Base-by-base conservation (phyloP, 805 yeast species). In the Metschnikowia colocasiae region DNA sequence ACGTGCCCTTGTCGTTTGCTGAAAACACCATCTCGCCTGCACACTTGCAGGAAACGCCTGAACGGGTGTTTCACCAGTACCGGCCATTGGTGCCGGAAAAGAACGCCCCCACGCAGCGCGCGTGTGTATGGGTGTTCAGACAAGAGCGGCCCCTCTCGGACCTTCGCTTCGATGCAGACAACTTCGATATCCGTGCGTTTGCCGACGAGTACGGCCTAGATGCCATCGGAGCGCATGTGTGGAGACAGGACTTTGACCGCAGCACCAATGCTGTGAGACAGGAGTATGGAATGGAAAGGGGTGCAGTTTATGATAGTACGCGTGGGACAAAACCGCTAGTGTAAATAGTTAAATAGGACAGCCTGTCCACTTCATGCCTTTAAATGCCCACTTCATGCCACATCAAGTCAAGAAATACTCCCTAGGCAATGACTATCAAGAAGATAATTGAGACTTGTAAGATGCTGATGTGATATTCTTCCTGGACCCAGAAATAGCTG, bases 191-290 rank as follows among this genome's bases (percentile, higher is more conserved):
- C 52, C 80, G 98, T 62, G 58, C 60, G 6, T 91, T 89, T 64
- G 86, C 74, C 13, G 72, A 67, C 3, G 52, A 65, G 3, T 62
- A 86, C 64, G 62, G 72, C 3, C 75, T 94, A 55, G 69, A 71
- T n/a, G 81, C 97, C 1, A 81, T 91, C 40, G 97, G 98, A 23
- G 97, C 95, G 1, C 95, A 89, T 63, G 75, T 88, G 39, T 92
- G 95, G 92, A 82, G 98, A 75, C 81, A 84, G 55, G 72, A 67
- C 35, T 92, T 85, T 81, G 98, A 94, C 66, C 71, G 87, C 57
- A 79, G 83, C 57, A 85, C 87, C 37, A 76, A 75, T 26, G 63
- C 62, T 3, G 83, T 91, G 23, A 82, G 98, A 65, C 78, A 75
- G 53, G 65, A 76, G 61, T 87, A 85, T 62, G 92, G 89, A 3